phyloP scores from a whole-genome alignment of 139 green algal genomes.

The Micromonas commoda region DNA sequence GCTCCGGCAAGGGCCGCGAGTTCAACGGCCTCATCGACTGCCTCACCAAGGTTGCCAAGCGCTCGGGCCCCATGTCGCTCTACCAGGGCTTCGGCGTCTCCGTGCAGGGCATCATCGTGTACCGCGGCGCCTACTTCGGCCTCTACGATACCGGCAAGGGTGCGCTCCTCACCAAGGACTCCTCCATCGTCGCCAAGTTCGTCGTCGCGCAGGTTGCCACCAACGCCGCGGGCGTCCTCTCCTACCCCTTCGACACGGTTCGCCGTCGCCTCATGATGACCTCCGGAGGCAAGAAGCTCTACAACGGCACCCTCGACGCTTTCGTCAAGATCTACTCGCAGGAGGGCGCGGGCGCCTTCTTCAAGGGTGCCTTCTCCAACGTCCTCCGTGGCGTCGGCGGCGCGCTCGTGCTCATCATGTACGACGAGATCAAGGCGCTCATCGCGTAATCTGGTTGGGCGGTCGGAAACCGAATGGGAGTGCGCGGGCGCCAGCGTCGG shows the following conservation, averaged over 20 bases:
- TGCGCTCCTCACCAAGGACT: slow-evolving; percentile 37
- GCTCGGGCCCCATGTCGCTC: slow-evolving; percentile 36
- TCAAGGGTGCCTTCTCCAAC: slow-evolving; percentile 86
- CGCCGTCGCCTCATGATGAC: slow-evolving; percentile 98
- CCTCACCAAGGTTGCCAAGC: slow-evolving; percentile 65
- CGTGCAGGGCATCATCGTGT: slow-evolving; percentile 97
- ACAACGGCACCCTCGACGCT: slow-evolving; percentile 85
- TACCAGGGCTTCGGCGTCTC: slow-evolving; percentile 80
- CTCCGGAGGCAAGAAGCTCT: slow-evolving; percentile 69
- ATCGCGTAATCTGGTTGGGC: no score
- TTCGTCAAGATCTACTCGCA: slow-evolving; percentile 83
- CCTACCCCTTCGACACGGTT: slow-evolving; percentile 99
- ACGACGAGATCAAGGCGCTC: slow-evolving; percentile 70
- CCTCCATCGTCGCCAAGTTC: slow-evolving; percentile 67
- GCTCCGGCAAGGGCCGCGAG: slow-evolving; percentile 55
- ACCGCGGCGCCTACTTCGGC: slow-evolving; percentile 98
- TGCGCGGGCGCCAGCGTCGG: not conserved
- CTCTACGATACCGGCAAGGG: slow-evolving; percentile 96
- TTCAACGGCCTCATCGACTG: slow-evolving; percentile 91
- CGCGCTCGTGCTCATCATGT: slow-evolving; percentile 69
- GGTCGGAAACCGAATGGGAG: slow-evolving; percentile 14
- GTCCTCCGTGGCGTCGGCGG: slow-evolving; percentile 69
- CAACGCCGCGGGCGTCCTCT: slow-evolving; percentile 70
- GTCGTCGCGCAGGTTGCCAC: slow-evolving; percentile 78
- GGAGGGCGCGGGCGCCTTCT: slow-evolving; percentile 90